Base-by-base conservation (phyloP, 805 yeast genomes). In the Metschnikowia vanudenii region DNA sequence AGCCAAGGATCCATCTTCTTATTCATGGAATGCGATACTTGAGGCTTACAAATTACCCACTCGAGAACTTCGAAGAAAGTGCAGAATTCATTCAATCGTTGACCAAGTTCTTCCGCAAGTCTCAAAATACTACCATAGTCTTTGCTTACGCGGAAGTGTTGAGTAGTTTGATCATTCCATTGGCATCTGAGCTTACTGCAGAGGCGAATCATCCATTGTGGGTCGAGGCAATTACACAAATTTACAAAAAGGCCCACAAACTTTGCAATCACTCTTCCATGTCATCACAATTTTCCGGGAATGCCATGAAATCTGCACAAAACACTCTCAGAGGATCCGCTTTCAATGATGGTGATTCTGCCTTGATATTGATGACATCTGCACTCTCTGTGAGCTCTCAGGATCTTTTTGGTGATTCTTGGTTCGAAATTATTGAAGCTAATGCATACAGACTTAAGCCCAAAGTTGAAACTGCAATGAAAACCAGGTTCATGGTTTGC, bases 131-230 rank as follows among this genome's bases (percentile, higher is more conserved):
- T 42, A 75, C 82, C 3, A 74, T 92, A 1, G 73, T 82, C 29
- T 73, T 79, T 47, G 91, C 96, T 1, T 95, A 92, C 60, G 86
- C 94, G 39, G 96, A 89, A 53, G 96, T 89, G 1, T 72, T 91
- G 33, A 77, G 85, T 46, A 83, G 80, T 43, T 75, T 94, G 20
- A 67, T 94, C 2, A 68, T 89, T 34, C 95, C 97, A 0, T 64
- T 94, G 19, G 95, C 97, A 0, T 92, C 88, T 8, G 74, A 82
- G 1, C 74, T 91, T 28, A 88, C 97, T 0, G 98, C 97, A 0
- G 99, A 94, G 61, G 91, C 89, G 0, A 92, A 94, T 59, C 96
- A 92, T 62, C 99, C 99, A 3, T 81, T 85, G 1, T 94, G 99
- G 99, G 82, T 84, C 0, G 87, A 82, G 34, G 94, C 97, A 0